Base-by-base conservation (phyloP, 2,329 filamentous ascomycete species). In the Cryphonectria nitschkei region DNA sequence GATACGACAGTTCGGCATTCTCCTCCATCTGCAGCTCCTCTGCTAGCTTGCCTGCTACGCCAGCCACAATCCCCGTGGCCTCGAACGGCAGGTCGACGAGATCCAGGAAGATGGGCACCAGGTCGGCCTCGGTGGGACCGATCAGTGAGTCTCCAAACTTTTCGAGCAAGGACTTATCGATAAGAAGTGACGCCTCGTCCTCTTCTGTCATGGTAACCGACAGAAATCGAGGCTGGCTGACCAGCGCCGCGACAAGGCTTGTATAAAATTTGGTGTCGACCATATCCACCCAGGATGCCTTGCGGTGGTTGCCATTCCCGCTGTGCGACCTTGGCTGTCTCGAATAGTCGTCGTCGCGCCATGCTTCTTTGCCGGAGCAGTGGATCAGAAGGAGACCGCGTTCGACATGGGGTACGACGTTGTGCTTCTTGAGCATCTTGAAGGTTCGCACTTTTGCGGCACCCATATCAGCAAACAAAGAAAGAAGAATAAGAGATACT, bases 1-100 rank as follows among this genome's bases (percentile, higher is more conserved):
- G 84, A 79, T 98, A 98, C 70, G 92, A 95, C 81, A 98, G 90
- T 79, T 98, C 94, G 0, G 93, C 88, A 74, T 81, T 85, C 72
- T 83, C 82, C 46, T 79, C 79, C 75, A 82, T 82, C 68, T 85
- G 81, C 80, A 93, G 90, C 62, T 93, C 92, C 65, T 92, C 89
- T 0, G 94, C 92, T 39, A 98, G 84, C 68, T 90, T 88, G 37
- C 94, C 93, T 0, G 95, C 95, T 2, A 99, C 93, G 39, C 96
- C 95, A 75, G 95, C 98, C 3, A 99, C 94, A 70, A 99, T 98
- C 32, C 95, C 95, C 0, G 95, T 97, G 9, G 94, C 94, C 79
- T 97, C 94, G 58, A 95, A 86, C 0, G 95, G 93, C 56, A 98
- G 83, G 58, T 89, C 89, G 29, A 89, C 89, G 37, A 99, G 86